These are phyloP conservation scores for Citrus cavaleriei DNA, from an alignment of 345 rosid genomes.

Conservation along the genomic window DNA sequence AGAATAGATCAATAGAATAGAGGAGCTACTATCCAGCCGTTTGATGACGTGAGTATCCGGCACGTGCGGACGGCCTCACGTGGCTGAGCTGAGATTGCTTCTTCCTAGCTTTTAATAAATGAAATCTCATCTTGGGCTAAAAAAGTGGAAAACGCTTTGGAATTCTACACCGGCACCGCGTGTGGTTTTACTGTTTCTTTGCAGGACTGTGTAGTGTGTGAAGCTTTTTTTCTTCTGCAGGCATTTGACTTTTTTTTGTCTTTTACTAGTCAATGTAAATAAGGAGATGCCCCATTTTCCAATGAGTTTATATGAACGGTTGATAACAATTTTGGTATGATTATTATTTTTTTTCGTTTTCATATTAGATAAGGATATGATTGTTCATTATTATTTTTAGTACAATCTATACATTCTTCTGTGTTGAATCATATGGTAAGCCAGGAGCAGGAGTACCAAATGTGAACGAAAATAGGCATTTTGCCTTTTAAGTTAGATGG, in stretches of 20 bases:
- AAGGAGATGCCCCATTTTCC: neutral
- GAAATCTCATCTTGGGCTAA: neutral
- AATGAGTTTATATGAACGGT: neutral
- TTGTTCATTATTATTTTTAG: too few species aligned
- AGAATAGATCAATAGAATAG: too few species aligned
- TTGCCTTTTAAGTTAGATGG: too few species aligned
- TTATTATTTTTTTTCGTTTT: too few species aligned
- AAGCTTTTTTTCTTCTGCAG: neutral
- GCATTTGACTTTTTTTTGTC: neutral
- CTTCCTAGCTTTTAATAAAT: neutral
- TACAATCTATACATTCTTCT: too few species aligned
- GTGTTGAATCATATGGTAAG: too few species aligned
- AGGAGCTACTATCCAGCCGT: neutral
- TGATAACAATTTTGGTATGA: too few species aligned
- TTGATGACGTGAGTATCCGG: constrained; percentile 30
- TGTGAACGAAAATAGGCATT: too few species aligned
- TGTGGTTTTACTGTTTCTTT: constrained; percentile 15
- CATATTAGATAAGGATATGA: too few species aligned
- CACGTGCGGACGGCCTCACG: constrained; percentile 52
- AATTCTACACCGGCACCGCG: constrained; percentile 14
- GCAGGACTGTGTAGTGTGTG: neutral
- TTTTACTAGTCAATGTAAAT: neutral
- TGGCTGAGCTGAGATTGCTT: constrained; percentile 36
- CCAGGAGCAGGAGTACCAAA: too few species aligned
- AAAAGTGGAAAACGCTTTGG: neutral